Evolutionary conservation across 768 basidiomycete genomes (phyloP).

Genomic region (Agaricus sinodeliciosus): DNA sequence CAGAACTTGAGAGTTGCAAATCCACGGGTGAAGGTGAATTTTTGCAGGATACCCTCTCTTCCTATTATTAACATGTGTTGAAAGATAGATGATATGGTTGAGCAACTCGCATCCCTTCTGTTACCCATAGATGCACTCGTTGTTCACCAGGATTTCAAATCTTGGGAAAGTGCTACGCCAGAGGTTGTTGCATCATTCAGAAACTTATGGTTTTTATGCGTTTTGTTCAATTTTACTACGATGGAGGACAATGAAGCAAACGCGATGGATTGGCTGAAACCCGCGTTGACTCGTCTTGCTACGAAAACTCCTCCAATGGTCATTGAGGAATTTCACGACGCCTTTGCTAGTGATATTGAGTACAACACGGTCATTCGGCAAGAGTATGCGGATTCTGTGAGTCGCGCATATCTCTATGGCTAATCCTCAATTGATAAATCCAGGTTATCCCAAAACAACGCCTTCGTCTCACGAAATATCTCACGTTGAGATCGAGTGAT

Average conservation of each 20-base stretch:
- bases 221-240: slow-evolving; percentile 75
- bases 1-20: slow-evolving; percentile 72
- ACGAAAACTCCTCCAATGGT: slow-evolving; percentile 82
- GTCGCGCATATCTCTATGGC: slow-evolving; percentile 12
- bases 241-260: slow-evolving; percentile 45
- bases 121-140: slow-evolving; percentile 89
- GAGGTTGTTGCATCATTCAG: slow-evolving; percentile 76
- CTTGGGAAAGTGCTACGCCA: slow-evolving; percentile 45
- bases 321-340: slow-evolving; percentile 75
- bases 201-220: slow-evolving; percentile 91
- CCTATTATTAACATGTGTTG: background rate
- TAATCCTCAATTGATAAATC: background rate
- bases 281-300: slow-evolving; percentile 75
- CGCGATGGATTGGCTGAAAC: slow-evolving; percentile 74
- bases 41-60: background rate
- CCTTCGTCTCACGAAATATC: slow-evolving; percentile 51
- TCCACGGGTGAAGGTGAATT: slow-evolving; percentile 55
- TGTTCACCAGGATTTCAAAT: slow-evolving; percentile 59
- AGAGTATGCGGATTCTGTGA: slow-evolving; percentile 73
- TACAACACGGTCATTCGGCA: slow-evolving; percentile 88
- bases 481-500: slow-evolving; percentile 60
- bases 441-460: slow-evolving; percentile 73
- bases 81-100: slow-evolving; percentile 77
- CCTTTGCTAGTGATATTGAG: slow-evolving; percentile 81
- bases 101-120: slow-evolving; percentile 80